Evolutionary conservation across 495 filamentous ascomycete genomes (phyloP).

Genomic region (Aspergillus bridgeri): DNA sequence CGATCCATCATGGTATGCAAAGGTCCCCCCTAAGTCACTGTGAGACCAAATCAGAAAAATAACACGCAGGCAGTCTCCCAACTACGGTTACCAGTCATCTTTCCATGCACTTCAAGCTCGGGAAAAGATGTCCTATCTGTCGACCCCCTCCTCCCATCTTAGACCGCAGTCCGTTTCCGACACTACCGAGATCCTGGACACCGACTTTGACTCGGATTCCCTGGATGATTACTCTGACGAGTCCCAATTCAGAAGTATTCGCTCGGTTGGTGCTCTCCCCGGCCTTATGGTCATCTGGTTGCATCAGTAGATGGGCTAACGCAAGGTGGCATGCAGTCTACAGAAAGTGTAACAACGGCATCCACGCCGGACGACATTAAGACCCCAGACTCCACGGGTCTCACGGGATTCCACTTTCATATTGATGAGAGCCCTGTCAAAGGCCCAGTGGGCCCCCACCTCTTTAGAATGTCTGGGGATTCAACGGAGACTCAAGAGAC

Average conservation of each 20-base stretch:
- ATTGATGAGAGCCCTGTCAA: constrained; percentile 32
- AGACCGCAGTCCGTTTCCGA: constrained; percentile 43
- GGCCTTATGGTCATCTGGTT: not conserved
- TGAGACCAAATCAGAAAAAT: not conserved
- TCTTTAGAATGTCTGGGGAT: constrained; percentile 62
- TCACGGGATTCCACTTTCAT: constrained; percentile 44
- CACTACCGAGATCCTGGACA: constrained; percentile 70
- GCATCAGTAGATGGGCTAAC: not conserved
- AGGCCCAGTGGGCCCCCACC: constrained; percentile 79
- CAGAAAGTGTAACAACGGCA: constrained; percentile 17
- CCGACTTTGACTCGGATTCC: constrained; percentile 67
- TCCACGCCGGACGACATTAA: constrained; percentile 19
- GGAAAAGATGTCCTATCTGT: constrained; percentile 5
- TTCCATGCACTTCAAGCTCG: constrained; percentile 6
- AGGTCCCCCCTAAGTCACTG: too few relatives aligned
- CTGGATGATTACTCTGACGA: constrained; percentile 47
- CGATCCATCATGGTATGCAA: constrained; percentile 8
- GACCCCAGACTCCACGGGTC: constrained; percentile 11
- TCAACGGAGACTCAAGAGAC: constrained; percentile 27
- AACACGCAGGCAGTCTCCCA: constrained; percentile 5
- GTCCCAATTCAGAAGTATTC: constrained; percentile 53
- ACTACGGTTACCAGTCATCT: constrained; percentile 4
- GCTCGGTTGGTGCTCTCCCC: constrained; percentile 16
- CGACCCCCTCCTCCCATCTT: not conserved
- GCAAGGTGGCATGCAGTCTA: not conserved